Evolutionary conservation across 2,329 filamentous ascomycete genomes (phyloP).

Genomic region (Xylogone sp.): DNA sequence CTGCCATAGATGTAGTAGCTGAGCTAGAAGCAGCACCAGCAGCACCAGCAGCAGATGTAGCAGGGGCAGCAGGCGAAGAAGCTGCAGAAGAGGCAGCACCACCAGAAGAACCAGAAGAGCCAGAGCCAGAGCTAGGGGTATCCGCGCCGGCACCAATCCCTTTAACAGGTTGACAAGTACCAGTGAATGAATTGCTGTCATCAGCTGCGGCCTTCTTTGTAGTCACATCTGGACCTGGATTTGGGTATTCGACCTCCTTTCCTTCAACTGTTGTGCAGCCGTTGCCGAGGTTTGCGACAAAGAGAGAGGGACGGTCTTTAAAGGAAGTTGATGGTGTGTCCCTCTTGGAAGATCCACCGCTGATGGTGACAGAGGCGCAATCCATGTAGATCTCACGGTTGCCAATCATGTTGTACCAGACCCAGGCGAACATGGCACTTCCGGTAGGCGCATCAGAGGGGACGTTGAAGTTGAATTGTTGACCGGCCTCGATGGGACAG

Average conservation of each 20-base stretch:
- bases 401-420: constrained; percentile 55
- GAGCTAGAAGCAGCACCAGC: background rate
- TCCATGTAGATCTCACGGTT: constrained; percentile 68
- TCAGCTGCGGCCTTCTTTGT: constrained; percentile 4
- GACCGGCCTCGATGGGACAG: constrained; percentile 13
- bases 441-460: constrained; percentile 22
- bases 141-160: constrained; percentile 8
- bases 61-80: background rate
- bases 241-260: constrained; percentile 49
- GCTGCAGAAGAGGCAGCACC: background rate
- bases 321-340: constrained; percentile 31
- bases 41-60: background rate
- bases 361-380: constrained; percentile 54
- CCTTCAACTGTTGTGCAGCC: constrained; percentile 44
- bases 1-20: background rate
- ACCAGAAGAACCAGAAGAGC: background rate
- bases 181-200: constrained; percentile 11
- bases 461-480: constrained; percentile 23
- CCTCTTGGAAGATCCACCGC: constrained; percentile 11
- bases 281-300: constrained; percentile 53
- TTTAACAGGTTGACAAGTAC: constrained; percentile 21
- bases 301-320: constrained; percentile 49
- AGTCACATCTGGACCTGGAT: constrained; percentile 44
- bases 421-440: constrained; percentile 36
- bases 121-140: background rate